Base-by-base conservation (phyloP, 768 basidiomycete genomes). In the Boletus subcaerulescens region DNA sequence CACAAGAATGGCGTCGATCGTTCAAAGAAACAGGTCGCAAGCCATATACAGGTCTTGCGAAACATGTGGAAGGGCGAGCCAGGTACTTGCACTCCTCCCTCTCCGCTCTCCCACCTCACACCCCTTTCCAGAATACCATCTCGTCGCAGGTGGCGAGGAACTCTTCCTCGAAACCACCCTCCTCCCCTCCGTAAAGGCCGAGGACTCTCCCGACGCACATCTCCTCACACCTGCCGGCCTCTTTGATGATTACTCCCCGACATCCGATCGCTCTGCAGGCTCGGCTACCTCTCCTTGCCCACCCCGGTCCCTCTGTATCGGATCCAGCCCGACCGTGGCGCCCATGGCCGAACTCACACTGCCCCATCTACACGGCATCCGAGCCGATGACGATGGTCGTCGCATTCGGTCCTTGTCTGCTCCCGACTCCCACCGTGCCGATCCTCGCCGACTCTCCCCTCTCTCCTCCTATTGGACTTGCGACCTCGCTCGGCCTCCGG, bases 31-130 rank as follows among this genome's bases (percentile, higher is more conserved):
- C 90, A 92, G 70, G 90, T 92, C 59, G 90, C 90, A n/a, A 89
- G 86, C 69, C 90, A 92, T 64, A 88, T 92, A 49, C 90, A 92
- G 65, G 89, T 91, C 52, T 69, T 90, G 51, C 76, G 89, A 48
- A 91, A 91, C 66, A 91, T 91, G 89, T 91, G 88, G 89, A 90
- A 90, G 68, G 89, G 88, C 22, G 83, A 87, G 55, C 79, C 84
- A 76, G 85, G 89, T 87, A 54, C 33, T 75, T 60, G 38, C 20
- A 15, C 42, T 17, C 29, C n/a, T 39, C 15, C 36, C 35, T 8
- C 48, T 45, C 1, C 5, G 62, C 36, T 39, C 44, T 0, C 45
- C 14, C 35, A 29, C 14, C 53, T 63, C 50, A 61, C 18, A 40
- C 50, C 48, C 8, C 5, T 45, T 29, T 49, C 35, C 62, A 89